phyloP scores from a whole-genome alignment of 1,284 basidiomycete species.

The Ganoderma boninense region DNA sequence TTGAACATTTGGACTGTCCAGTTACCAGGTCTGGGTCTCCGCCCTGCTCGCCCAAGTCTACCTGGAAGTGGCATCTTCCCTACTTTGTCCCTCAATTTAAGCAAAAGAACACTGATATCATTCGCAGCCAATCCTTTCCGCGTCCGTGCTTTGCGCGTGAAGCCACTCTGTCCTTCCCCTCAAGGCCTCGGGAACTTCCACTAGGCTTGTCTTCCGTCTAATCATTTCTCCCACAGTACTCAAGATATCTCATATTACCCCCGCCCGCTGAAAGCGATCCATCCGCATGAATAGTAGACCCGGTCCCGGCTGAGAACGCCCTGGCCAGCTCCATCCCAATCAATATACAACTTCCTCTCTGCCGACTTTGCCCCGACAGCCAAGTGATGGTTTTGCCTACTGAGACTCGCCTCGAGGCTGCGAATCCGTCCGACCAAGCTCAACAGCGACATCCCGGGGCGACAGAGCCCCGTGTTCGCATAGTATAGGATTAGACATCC shows the following conservation, averaged over 20 bases:
- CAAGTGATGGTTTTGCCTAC: background rate
- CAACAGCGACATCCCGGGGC: background rate
- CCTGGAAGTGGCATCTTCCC: background rate
- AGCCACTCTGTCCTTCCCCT: background rate
- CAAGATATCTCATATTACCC: background rate
- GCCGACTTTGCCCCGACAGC: background rate
- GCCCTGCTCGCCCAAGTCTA: background rate
- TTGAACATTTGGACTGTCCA: no score
- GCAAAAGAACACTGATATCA: background rate
- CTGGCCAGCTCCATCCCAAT: background rate
- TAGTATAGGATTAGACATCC: background rate
- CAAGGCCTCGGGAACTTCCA: background rate
- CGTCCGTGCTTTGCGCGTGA: background rate
- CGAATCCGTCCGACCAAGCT: background rate
- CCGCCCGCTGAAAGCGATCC: background rate
- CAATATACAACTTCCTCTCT: background rate
- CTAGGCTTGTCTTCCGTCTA: background rate
- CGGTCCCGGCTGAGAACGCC: background rate
- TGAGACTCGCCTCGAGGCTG: background rate
- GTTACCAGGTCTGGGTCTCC: background rate
- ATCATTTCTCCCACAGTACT: background rate
- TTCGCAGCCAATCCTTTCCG: background rate
- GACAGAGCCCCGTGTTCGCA: background rate
- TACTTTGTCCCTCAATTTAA: background rate
- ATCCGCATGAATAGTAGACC: background rate